Evolutionary conservation across 1,284 basidiomycete species (phyloP).

Genomic region (Caloboletus inedulis): DNA sequence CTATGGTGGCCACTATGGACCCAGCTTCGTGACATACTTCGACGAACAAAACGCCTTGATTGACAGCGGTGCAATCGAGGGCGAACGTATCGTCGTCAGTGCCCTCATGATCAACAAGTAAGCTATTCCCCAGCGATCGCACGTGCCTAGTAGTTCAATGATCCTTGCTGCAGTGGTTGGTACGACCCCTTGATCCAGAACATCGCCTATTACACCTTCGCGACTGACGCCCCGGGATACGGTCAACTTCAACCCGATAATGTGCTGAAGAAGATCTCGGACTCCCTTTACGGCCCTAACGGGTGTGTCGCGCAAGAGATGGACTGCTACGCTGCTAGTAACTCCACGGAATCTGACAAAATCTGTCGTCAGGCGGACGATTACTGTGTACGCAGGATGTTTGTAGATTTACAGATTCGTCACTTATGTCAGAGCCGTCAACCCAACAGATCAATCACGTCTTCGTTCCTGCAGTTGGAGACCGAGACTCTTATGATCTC

Average conservation of each 20-base stretch:
- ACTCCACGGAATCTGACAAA: slow-evolving; percentile 39
- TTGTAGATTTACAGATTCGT: background rate
- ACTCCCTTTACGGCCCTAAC: slow-evolving; percentile 43
- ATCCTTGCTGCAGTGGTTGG: slow-evolving; percentile 49
- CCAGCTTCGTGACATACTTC: slow-evolving; percentile 62
- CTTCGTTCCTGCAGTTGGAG: slow-evolving; percentile 47
- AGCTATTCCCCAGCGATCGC: background rate
- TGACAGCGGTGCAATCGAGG: slow-evolving; percentile 42
- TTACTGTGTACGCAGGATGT: slow-evolving; percentile 49
- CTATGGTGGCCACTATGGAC: slow-evolving; percentile 69
- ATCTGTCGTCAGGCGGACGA: slow-evolving; percentile 52
- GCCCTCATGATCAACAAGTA: slow-evolving; percentile 56
- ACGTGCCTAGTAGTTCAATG: background rate
- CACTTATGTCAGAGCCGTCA: background rate
- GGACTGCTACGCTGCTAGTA: slow-evolving; percentile 54
- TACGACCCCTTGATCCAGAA: slow-evolving; percentile 63
- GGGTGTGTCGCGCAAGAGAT: slow-evolving; percentile 53
- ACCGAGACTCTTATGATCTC: slow-evolving; percentile 54
- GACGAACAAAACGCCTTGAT: slow-evolving; percentile 62
- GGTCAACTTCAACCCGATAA: slow-evolving; percentile 52
- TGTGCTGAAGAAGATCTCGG: slow-evolving; percentile 46
- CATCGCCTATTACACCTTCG: slow-evolving; percentile 58
- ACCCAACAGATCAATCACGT: slow-evolving; percentile 43
- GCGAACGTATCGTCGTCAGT: slow-evolving; percentile 42
- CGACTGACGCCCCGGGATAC: slow-evolving; percentile 60